Percentiles rank a stretch among this genome's conserved stretches.
phyloP scores from a whole-genome alignment of 768 basidiomycete species.

The Coprinopsis cinerea region DNA sequence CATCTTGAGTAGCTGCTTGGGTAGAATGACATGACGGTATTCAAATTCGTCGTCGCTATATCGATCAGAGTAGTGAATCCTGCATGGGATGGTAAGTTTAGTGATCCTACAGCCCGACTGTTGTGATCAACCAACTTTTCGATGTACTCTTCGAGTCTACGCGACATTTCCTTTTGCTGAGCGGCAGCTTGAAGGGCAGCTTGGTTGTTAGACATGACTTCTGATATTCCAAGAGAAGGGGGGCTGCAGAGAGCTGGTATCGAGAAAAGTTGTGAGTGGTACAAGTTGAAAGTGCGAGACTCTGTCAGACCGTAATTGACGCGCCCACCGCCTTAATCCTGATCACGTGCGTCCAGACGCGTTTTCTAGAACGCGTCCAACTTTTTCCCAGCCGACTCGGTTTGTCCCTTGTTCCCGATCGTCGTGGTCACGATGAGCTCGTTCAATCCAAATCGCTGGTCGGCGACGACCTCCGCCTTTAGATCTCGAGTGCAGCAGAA shows the following conservation, averaged over 20 bases:
- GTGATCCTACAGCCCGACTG: slow-evolving; percentile 15
- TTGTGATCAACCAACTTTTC: slow-evolving; percentile 46
- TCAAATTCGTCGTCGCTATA: slow-evolving; percentile 91
- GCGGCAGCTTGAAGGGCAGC: slow-evolving; percentile 24
- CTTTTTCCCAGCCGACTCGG: too few species aligned
- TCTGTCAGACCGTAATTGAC: neutral
- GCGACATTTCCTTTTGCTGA: slow-evolving; percentile 37
- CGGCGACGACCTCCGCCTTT: neutral
- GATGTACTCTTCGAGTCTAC: slow-evolving; percentile 69
- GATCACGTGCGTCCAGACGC: too few species aligned
- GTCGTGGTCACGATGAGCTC: too few species aligned
- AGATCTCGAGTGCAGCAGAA: neutral
- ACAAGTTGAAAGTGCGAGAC: neutral
- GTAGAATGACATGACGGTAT: slow-evolving; percentile 96
- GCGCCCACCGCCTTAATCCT: neutral
- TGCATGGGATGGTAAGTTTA: slow-evolving; percentile 21
- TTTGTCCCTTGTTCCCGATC: too few species aligned
- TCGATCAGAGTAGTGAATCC: slow-evolving; percentile 87
- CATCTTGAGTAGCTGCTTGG: slow-evolving; percentile 90
- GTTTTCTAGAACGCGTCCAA: neutral
- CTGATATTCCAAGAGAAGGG: neutral
- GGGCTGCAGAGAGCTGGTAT: neutral
- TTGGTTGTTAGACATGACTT: slow-evolving; percentile 23
- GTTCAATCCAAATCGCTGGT: too few species aligned
- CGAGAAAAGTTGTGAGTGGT: too few species aligned